Percentiles rank a stretch among this genome's conserved stretches.
Conservation (phyloP, 805 yeast genomes). For the Saccharomycopsis guyanensis region DNA sequence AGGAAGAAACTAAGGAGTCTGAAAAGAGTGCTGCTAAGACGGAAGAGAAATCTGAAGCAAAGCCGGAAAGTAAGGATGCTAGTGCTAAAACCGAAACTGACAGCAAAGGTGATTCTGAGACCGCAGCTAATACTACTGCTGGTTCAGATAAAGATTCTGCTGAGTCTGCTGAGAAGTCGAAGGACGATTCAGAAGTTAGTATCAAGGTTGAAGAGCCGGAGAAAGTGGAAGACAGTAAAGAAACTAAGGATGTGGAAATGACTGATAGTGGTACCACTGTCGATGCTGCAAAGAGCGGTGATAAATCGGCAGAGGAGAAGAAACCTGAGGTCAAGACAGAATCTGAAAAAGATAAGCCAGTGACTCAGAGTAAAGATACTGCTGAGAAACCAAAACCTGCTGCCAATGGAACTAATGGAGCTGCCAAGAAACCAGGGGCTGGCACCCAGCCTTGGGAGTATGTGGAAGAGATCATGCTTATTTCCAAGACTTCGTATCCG, state of each 20-base stretch:
- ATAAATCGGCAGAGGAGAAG: not conserved
- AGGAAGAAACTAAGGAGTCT: not conserved
- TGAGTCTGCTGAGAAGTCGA: not conserved
- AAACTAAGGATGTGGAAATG: not conserved
- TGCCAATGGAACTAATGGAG: not conserved
- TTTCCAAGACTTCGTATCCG: conserved; percentile 93
- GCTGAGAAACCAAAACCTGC: not conserved
- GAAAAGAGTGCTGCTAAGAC: not conserved
- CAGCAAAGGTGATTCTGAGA: not conserved
- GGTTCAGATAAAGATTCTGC: not conserved
- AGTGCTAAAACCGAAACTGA: not conserved
- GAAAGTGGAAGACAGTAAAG: not conserved
- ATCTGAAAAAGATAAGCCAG: not conserved
- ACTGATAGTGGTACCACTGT: not conserved
- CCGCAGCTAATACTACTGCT: conserved; percentile 1
- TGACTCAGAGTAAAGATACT: not conserved
- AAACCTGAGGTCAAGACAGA: not conserved
- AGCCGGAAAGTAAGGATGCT: not conserved
- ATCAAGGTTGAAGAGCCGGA: not conserved
- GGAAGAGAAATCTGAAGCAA: not conserved
- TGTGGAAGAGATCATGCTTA: conserved; percentile 86
- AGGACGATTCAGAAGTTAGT: not conserved
- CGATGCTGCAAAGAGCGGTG: not conserved
- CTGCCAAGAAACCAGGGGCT: conserved; percentile 17
- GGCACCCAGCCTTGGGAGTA: conserved; percentile 78